phyloP scores from a whole-genome alignment of 306 rosid genomes.

The Trifolium dubium region DNA sequence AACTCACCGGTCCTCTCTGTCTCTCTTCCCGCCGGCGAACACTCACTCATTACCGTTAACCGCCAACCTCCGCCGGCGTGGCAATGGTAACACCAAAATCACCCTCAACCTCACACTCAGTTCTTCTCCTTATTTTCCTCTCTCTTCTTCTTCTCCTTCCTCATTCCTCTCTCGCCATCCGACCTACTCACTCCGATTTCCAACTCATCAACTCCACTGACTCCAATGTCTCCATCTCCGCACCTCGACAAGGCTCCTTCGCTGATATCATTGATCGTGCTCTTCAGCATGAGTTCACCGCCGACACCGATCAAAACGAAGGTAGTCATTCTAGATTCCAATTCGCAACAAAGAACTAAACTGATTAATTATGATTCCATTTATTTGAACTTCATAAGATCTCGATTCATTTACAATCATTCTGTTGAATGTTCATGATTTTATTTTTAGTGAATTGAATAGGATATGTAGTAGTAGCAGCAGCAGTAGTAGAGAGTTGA shows the following conservation, averaged over 20 bases:
- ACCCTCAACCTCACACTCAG: conserved; percentile 35
- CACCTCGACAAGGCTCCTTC: conserved; percentile 77
- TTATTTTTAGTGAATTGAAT: background rate
- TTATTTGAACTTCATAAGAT: conserved; percentile 20
- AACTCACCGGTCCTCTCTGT: conserved; percentile 34
- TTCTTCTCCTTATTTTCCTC: conserved; percentile 45
- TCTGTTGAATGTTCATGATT: conserved; percentile 17
- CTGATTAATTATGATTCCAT: background rate
- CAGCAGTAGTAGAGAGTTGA: background rate
- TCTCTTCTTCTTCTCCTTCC: conserved; percentile 46
- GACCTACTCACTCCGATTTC: conserved; percentile 48
- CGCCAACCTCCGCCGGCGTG: conserved; percentile 36
- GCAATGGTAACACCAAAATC: conserved; percentile 60
- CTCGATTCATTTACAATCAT: conserved; percentile 14
- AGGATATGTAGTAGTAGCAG: background rate
- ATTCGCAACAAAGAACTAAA: background rate
- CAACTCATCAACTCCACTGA: conserved; percentile 60
- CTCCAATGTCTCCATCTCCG: conserved; percentile 66
- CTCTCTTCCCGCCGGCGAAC: conserved; percentile 42
- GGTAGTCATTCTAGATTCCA: conserved; percentile 47
- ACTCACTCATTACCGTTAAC: background rate
- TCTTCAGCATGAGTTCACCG: conserved; percentile 90
- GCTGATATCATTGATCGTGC: conserved; percentile 98
- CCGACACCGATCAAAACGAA: conserved; percentile 90
- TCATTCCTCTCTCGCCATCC: conserved; percentile 48